These are phyloP conservation scores for Colletotrichum sp. DNA, from an alignment of 2,329 filamentous ascomycete genomes.

Conservation along the genomic window DNA sequence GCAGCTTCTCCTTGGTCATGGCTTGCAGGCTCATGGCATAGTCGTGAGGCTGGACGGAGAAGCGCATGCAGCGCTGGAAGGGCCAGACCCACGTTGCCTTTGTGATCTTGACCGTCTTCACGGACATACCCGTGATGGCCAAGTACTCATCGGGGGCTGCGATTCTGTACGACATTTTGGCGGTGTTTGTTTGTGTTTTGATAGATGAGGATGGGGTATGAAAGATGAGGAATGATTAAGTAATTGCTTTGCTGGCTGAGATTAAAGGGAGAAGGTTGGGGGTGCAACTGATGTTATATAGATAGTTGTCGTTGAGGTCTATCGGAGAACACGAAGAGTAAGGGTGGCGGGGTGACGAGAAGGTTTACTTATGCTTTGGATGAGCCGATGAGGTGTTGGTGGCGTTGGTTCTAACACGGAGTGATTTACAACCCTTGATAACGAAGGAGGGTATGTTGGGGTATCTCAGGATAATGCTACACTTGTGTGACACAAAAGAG, in stretches of 20 bases:
- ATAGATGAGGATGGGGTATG: background rate
- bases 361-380: background rate
- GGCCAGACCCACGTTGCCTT: conserved; percentile 79
- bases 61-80: conserved; percentile 69
- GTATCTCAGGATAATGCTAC: background rate
- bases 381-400: background rate
- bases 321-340: background rate
- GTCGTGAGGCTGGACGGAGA: conserved; percentile 76
- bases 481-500: background rate
- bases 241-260: background rate
- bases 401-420: background rate
- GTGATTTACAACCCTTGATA: background rate
- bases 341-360: background rate
- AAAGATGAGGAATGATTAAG: background rate
- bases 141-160: conserved; percentile 84
- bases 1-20: conserved; percentile 89
- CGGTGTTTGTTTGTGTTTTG: conserved; percentile 26
- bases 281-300: background rate
- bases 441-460: background rate
- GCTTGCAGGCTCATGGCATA: conserved; percentile 84
- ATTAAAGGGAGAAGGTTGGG: background rate
- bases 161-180: conserved; percentile 67
- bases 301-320: background rate
- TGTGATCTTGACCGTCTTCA: conserved; percentile 76
- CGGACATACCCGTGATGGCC: conserved; percentile 81